Evolutionary conservation across 371 early-diverging fungal species (phyloP), one percentile per base, ranked within the genome.

Genomic region (Polyrhizophydium stewartii): DNA sequence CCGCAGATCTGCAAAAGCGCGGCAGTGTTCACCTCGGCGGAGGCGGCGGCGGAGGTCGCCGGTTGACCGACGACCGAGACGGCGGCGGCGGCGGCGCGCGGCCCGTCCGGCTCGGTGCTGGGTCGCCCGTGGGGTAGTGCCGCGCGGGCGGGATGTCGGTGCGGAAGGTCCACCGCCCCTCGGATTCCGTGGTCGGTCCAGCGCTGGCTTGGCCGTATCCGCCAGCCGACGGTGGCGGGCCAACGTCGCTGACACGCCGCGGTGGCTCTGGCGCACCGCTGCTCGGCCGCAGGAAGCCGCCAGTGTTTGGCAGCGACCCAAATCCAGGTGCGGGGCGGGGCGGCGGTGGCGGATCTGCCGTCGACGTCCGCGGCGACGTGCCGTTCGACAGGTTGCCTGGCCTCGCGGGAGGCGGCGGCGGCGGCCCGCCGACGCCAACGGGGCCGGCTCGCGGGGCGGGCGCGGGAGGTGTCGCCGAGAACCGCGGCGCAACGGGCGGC

Each of bases 21-120:
- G n/a, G 9, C 7, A 12, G 59, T 12, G 31, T 58, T 25, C 25
- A 58, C 50, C 59, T 25, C 7, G 59, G 59, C 17, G 59, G 59
- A 6, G 59, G 59, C 12, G 59, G 59, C 19, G 59, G 59, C 17
- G 59, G 59, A 9, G 59, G 38, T 16, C 59, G 25, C n/a, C 27
- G 10, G 28, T 50, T 58, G 47, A 50, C 27, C 10, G 30, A 37
- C 25, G 47, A 9, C n/a, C 53, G 33, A 16, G 60, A 53, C 19
- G 63, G 63, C 19, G 63, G 63, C 21, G 63, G 63, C 7, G 63
- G 63, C 12, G 63, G 63, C 28, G 58, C 47, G 19, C 56, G 30
- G 28, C 35, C 35, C 19, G n/a, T 7, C 30, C 6, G 9, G 19
- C 35, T 22, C 21, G 32, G 31, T 1, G 56, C 40, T 6, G 38